Evolutionary conservation across 139 green algal genomes (phyloP), one percentile per base, ranked within the genome.

Genomic region (Asterochloris erici): DNA sequence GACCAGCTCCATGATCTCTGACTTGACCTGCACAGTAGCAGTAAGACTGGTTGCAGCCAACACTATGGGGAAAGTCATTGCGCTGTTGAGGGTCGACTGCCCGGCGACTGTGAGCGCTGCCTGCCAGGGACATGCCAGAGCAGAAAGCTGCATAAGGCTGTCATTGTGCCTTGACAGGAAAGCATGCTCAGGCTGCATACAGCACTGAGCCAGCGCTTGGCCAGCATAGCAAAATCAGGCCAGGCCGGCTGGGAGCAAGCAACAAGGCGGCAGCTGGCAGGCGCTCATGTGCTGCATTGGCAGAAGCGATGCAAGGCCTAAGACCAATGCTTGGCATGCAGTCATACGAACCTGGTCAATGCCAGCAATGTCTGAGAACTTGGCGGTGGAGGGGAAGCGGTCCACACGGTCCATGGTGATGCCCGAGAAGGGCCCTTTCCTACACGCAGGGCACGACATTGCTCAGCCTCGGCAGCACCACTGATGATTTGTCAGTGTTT

Each of bases 351-450:
- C 86, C 38, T 92, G 81, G 81, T 95, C 92, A 26, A 96, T 89
- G 54, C 92, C 92, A 1, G 90, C 92, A 63, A 96, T 92, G 82
- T 96, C 91, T 28, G 87, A 83, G 82, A 96, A 96, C 0, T 83
- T 91, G 14, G 86, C 85, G 28, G 17, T 63, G 2, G 80, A 73
- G 71, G 91, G 38, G 38, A 54, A 54, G 38, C 38, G 38, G 38
- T 54, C 38, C 38, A 54, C 38, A 54, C 38, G 38, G 54, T 95
- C 88, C 68, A 95, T 76, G 47, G 85, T 84, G 11, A 86, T 88
- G 10, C 87, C 90, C 19, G 38, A 54, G 38, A 54, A 54, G 6
- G 38, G 66, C 66, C 17, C 66, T 9, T 21, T 71, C 19, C 21
- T 71, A 9, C 66, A 71, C 10, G 66, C 66, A 71, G 66, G 66